Evolutionary conservation across 2,329 filamentous ascomycete genomes (phyloP).

Genomic region (Sporothrix dimorphospora): DNA sequence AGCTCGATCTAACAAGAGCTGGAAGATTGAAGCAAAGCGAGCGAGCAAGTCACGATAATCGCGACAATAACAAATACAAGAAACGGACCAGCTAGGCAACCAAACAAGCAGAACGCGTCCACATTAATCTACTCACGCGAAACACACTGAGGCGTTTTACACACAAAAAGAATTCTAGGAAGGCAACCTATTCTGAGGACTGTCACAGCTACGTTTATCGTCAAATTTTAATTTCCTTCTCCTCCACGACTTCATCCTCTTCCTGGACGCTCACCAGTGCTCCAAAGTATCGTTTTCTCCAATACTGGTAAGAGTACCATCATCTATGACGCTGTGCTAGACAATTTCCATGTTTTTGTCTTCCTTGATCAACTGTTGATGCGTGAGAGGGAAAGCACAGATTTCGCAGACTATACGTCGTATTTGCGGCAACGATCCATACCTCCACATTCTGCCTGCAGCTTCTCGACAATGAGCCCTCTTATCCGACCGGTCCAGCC

Average conservation of each 20-base stretch:
- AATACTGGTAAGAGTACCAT: background rate
- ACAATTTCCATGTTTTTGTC: background rate
- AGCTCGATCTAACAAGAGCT: background rate
- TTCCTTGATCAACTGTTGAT: background rate
- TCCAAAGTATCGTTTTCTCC: background rate
- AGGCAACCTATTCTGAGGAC: background rate
- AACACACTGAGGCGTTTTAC: background rate
- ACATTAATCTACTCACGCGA: too few species aligned
- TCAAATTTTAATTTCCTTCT: background rate
- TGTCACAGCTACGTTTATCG: background rate
- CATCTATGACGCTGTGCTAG: background rate
- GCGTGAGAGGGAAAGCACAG: background rate
- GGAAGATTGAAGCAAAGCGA: background rate
- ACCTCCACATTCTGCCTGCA: background rate
- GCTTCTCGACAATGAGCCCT: background rate
- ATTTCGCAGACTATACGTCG: background rate
- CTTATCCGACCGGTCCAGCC: slow-evolving; percentile 31
- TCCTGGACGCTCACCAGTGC: background rate
- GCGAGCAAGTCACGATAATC: background rate
- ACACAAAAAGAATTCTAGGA: background rate
- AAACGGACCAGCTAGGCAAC: background rate
- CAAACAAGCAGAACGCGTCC: background rate
- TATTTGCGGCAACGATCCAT: background rate
- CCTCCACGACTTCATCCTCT: background rate
- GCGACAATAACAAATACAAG: background rate